Conservation (phyloP, 1,284 basidiomycete genomes). For the Ceratobasidium sp. region DNA sequence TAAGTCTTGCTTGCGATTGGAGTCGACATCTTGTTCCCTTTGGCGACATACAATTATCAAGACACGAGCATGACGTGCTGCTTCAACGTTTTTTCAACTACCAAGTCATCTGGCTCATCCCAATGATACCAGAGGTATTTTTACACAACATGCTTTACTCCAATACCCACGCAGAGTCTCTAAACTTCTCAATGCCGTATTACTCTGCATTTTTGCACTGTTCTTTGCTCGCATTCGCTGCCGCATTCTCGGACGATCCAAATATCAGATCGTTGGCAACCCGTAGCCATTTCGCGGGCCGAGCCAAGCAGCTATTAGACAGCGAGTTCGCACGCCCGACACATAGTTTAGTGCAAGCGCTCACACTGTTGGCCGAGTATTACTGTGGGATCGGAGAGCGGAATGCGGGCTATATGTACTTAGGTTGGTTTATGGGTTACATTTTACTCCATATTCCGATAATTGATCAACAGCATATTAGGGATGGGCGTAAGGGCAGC, state of each 20-base stretch:
- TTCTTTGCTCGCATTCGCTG: constrained; percentile 22
- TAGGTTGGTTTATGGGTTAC: background rate
- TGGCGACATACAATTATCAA: constrained; percentile 39
- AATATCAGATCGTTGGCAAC: background rate
- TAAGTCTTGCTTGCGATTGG: constrained; percentile 35
- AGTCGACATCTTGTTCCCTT: constrained; percentile 5
- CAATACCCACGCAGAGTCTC: background rate
- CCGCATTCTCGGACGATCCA: constrained; percentile 6
- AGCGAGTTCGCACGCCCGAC: constrained; percentile 20
- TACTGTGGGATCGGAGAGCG: constrained; percentile 32
- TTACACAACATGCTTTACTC: constrained; percentile 61
- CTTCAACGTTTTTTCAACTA: constrained; percentile 73
- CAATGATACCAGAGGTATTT: constrained; percentile 65
- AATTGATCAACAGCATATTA: background rate
- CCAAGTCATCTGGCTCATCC: constrained; percentile 70
- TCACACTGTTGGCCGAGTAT: constrained; percentile 31
- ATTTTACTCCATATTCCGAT: background rate
- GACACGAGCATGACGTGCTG: constrained; percentile 54
- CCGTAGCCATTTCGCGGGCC: constrained; percentile 24
- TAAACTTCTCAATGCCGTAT: constrained; percentile 5
- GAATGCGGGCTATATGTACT: constrained; percentile 39
- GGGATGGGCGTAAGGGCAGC: constrained; percentile 29
- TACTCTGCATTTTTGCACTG: constrained; percentile 36
- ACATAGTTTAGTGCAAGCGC: constrained; percentile 17
- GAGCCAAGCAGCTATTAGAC: constrained; percentile 39